A percentile compares a stretch with the other conserved stretches of the same genome.
Evolutionary conservation across 495 filamentous ascomycete species (phyloP).

Genomic region (Viridothelium virens): DNA sequence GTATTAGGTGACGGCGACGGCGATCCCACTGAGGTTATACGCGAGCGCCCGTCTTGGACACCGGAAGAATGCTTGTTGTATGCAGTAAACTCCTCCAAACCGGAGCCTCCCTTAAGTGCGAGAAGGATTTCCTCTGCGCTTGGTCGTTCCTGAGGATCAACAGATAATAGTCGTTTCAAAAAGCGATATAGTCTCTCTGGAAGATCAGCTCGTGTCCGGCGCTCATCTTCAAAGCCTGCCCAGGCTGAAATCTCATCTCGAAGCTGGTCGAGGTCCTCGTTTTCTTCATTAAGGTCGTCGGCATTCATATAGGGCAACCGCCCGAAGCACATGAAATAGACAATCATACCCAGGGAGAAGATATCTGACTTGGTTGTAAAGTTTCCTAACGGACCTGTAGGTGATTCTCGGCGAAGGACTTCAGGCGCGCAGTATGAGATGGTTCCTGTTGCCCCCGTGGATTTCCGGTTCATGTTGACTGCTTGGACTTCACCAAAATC

Average conservation of each 20-base stretch:
- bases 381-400: constrained; percentile 69
- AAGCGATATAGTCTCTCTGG: constrained; percentile 81
- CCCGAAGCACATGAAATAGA: constrained; percentile 95
- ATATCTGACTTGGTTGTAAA: constrained; percentile 95
- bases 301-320: constrained; percentile 77
- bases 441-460: constrained; percentile 89
- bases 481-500: constrained; percentile 95
- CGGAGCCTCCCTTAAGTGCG: constrained; percentile 66
- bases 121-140: constrained; percentile 80
- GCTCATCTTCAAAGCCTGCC: constrained; percentile 73
- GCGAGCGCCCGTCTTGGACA: constrained; percentile 48
- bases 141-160: constrained; percentile 69
- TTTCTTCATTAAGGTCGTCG: constrained; percentile 78
- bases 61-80: constrained; percentile 38
- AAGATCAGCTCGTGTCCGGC: constrained; percentile 64
- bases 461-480: constrained; percentile 68
- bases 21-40: constrained; percentile 53
- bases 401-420: constrained; percentile 62
- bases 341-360: constrained; percentile 94
- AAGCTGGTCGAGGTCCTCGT: constrained; percentile 84
- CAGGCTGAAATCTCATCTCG: constrained; percentile 80
- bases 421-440: constrained; percentile 97
- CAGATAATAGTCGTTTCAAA: constrained; percentile 68
- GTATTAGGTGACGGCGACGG: constrained; percentile 29
- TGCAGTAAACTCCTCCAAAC: constrained; percentile 45